Evolutionary conservation across 2,329 filamentous ascomycete species (phyloP).

Genomic region (Tricladium varicosporioides): DNA sequence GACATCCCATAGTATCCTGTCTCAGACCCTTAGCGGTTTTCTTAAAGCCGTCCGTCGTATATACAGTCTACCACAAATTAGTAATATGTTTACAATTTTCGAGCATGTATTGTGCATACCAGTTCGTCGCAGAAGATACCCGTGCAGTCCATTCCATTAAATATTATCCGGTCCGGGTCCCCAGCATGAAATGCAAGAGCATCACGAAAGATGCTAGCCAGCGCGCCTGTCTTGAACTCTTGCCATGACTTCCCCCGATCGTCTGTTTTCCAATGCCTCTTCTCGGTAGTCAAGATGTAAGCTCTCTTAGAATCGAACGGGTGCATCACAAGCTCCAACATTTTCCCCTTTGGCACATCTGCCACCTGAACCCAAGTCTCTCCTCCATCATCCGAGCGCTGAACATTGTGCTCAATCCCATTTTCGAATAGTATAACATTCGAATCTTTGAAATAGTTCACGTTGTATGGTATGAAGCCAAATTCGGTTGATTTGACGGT

Average conservation of each 20-base stretch:
- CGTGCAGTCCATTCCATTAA: slow-evolving; percentile 71
- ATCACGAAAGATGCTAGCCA: slow-evolving; percentile 52
- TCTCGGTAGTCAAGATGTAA: slow-evolving; percentile 70
- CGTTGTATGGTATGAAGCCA: slow-evolving; percentile 60
- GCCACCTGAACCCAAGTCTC: slow-evolving; percentile 68
- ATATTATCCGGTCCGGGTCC: slow-evolving; percentile 82
- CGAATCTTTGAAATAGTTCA: slow-evolving; percentile 91
- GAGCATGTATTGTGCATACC: slow-evolving; percentile 26
- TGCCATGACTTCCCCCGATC: slow-evolving; percentile 82
- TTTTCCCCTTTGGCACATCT: slow-evolving; percentile 61
- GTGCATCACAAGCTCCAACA: slow-evolving; percentile 69
- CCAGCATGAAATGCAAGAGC: slow-evolving; percentile 76
- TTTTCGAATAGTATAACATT: slow-evolving; percentile 79
- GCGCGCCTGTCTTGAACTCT: slow-evolving; percentile 62
- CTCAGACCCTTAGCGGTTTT: slow-evolving; percentile 62
- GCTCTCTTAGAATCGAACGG: slow-evolving; percentile 76
- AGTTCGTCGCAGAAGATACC: slow-evolving; percentile 62
- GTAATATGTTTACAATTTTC: not conserved
- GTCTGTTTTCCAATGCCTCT: slow-evolving; percentile 76
- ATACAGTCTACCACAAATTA: slow-evolving; percentile 45
- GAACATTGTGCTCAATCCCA: slow-evolving; percentile 59
- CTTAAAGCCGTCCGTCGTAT: slow-evolving; percentile 85
- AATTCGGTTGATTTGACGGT: slow-evolving; percentile 64
- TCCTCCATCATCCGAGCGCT: slow-evolving; percentile 79
- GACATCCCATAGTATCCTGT: slow-evolving; percentile 70